phyloP scores from a whole-genome alignment of 495 filamentous ascomycete species.

The Stereocaulon alpinum region DNA sequence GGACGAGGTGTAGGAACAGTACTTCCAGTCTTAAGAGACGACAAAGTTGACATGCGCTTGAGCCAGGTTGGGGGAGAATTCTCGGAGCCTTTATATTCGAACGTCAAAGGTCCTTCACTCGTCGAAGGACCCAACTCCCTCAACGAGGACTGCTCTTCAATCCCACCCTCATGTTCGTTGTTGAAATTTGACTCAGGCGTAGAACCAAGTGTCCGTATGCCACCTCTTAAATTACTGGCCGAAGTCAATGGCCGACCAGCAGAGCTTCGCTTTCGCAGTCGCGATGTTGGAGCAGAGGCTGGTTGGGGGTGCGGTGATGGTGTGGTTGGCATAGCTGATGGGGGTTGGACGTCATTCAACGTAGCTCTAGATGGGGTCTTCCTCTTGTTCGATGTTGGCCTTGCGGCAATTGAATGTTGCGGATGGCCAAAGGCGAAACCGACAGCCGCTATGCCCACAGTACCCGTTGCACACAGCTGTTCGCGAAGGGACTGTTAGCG shows the following conservation, averaged over 20 bases:
- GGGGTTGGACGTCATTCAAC: conserved; percentile 25
- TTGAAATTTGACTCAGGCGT: conserved; percentile 11
- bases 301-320: conserved; percentile 25
- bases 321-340: conserved; percentile 26
- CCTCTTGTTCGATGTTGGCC: conserved; percentile 33
- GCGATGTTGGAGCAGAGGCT: conserved; percentile 25
- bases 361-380: conserved; percentile 36
- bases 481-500: conserved; percentile 9
- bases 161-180: conserved; percentile 24
- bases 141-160: conserved; percentile 29
- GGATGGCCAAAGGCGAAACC: conserved; percentile 55
- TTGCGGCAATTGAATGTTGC: conserved; percentile 31
- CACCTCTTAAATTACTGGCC: conserved; percentile 10
- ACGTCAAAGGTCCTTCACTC: conserved; percentile 19
- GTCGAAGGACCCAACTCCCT: conserved; percentile 29
- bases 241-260: conserved; percentile 16
- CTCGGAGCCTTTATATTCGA: conserved; percentile 33
- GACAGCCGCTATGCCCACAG: conserved; percentile 55
- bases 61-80: conserved; percentile 65
- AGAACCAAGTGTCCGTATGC: conserved; percentile 13
- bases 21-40: conserved; percentile 59
- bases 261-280: conserved; percentile 19
- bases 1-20: conserved; percentile 54
- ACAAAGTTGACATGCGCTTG: conserved; percentile 58
- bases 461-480: conserved; percentile 63